Conservation (phyloP, 129 eudicot genomes). For the Helianthus tuberosus region DNA sequence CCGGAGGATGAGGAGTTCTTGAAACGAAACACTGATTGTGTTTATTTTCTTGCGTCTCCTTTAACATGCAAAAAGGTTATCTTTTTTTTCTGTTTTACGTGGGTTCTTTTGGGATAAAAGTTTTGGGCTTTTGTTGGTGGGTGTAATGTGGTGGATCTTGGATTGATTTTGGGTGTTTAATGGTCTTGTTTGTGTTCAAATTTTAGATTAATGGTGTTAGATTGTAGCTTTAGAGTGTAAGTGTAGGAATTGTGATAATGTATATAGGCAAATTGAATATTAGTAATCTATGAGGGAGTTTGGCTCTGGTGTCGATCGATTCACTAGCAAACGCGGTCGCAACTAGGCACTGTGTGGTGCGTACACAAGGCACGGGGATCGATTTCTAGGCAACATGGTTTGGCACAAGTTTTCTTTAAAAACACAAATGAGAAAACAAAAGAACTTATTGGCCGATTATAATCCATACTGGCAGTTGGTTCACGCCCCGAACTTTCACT, state of each 20-base stretch:
- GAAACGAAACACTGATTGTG: slow-evolving; percentile 90
- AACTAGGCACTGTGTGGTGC: too few species aligned
- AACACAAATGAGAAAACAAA: too few species aligned
- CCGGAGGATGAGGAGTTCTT: slow-evolving; percentile 67
- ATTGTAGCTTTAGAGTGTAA: slow-evolving; percentile 8
- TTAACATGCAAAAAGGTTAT: slow-evolving; percentile 88
- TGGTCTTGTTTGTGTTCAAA: neutral
- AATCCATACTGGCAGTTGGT: too few species aligned
- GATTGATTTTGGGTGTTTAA: slow-evolving; percentile 6
- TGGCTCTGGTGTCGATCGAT: too few species aligned
- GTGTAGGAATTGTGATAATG: slow-evolving; percentile 3
- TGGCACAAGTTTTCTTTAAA: too few species aligned
- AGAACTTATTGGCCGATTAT: too few species aligned
- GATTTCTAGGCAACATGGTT: too few species aligned
- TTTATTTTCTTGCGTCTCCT: slow-evolving; percentile 97
- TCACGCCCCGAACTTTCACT: too few species aligned
- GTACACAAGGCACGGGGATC: too few species aligned
- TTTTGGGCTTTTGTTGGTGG: slow-evolving; percentile 5
- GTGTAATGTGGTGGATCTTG: slow-evolving; percentile 24
- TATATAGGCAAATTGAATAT: neutral
- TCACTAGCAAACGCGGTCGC: too few species aligned
- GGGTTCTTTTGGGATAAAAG: neutral
- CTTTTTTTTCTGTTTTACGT: neutral
- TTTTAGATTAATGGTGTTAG: neutral
- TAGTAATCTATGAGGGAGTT: too few species aligned